Conservation (phyloP, 1,284 basidiomycete genomes). For the Coniferiporia sulphurascens region DNA sequence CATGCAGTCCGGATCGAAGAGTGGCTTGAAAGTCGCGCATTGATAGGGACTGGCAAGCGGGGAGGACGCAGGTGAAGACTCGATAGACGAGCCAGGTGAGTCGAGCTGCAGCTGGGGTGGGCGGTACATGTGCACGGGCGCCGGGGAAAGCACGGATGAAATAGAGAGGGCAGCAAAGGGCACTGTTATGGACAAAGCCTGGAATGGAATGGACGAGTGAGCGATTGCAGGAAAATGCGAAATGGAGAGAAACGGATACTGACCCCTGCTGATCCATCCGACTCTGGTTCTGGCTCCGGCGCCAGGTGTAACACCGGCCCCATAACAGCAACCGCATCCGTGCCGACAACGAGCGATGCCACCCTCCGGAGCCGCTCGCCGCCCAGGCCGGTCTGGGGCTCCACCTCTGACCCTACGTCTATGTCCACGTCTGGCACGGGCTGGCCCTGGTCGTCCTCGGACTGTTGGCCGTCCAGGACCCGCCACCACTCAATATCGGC, state of each 20-base stretch:
- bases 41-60: conserved; percentile 4
- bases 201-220: conserved; percentile 5
- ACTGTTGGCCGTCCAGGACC: conserved; percentile 63
- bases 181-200: conserved; percentile 28
- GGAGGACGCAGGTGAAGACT: conserved; percentile 17
- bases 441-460: conserved; percentile 27
- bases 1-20: not conserved
- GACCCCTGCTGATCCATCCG: conserved; percentile 14
- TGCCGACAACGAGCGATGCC: conserved; percentile 26
- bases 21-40: conserved; percentile 5
- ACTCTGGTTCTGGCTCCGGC: not conserved
- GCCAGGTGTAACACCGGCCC: no score
- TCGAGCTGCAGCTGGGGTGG: not conserved
- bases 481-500: conserved; percentile 84
- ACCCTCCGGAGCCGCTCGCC: conserved; percentile 17
- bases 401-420: not conserved
- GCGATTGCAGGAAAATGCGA: not conserved
- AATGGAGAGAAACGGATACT: not conserved
- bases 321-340: not conserved
- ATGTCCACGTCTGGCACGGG: not conserved
- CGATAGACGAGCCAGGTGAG: conserved; percentile 8
- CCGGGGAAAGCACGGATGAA: conserved; percentile 7
- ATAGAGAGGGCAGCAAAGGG: conserved; percentile 15
- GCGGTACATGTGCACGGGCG: conserved; percentile 3
- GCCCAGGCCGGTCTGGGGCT: conserved; percentile 21